Conservation (phyloP, 2,329 filamentous ascomycete species). For the Colletotrichum incanum region DNA sequence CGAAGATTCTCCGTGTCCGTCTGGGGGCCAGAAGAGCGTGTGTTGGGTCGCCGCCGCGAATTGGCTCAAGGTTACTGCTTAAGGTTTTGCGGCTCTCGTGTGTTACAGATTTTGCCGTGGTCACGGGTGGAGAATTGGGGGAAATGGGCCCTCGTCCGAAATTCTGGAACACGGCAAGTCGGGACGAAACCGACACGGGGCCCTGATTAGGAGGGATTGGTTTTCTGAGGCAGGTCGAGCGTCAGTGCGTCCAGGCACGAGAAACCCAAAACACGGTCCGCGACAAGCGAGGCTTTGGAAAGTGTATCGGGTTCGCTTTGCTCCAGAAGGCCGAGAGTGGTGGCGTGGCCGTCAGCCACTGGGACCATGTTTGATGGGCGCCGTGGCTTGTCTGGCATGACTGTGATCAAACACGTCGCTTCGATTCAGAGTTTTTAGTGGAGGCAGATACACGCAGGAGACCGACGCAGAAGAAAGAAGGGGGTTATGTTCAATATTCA, state of each 20-base stretch:
- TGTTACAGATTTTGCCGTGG: constrained; percentile 1
- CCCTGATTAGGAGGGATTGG: neutral
- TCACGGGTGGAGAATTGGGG: neutral
- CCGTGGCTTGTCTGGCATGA: constrained; percentile 13
- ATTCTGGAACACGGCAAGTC: constrained; percentile 5
- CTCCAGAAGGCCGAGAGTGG: neutral
- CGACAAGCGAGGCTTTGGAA: neutral
- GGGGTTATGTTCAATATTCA: constrained; percentile 2
- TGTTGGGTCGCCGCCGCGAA: neutral
- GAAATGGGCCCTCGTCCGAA: neutral
- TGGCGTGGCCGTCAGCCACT: neutral
- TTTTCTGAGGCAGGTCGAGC: constrained; percentile 15
- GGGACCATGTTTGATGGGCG: constrained; percentile 1
- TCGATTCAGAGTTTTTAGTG: constrained; percentile 6
- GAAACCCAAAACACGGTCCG: constrained; percentile 8
- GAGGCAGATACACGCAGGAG: too few species aligned
- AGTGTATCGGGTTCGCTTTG: neutral
- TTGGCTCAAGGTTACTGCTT: neutral
- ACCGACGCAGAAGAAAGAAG: neutral
- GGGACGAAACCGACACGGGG: constrained; percentile 5
- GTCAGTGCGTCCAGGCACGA: constrained; percentile 16
- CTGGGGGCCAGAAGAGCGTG: neutral
- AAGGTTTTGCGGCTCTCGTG: constrained; percentile 21
- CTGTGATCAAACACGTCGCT: neutral
- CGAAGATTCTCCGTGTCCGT: neutral